Base-by-base conservation (phyloP, 2,329 filamentous ascomycete genomes). In the Fusarium duplospermum region DNA sequence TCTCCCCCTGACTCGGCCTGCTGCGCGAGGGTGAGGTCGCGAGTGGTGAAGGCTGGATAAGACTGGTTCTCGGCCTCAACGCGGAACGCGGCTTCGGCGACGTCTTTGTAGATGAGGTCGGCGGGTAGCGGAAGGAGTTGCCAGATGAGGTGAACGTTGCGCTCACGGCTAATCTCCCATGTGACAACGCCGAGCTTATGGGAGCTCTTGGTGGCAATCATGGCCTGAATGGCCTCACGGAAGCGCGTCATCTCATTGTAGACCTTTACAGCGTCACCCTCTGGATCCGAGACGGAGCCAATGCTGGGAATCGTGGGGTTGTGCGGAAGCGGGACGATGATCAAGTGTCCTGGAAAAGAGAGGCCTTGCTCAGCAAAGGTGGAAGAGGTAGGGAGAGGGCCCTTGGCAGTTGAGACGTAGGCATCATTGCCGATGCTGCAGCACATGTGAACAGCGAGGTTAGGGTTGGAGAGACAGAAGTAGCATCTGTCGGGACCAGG, bases 381-480 rank as follows among this genome's bases (percentile, higher is more conserved):
- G 9, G 89, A 85, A 0, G 89, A 83, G 2, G 91, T 93, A 2
- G 94, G 92, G 1, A 99, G 87, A 6, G 96, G 95, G 0, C 96
- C 96, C 82, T 98, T 98, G 68, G 96, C 94, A 27, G 93, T 96
- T 31, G 96, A 97, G 64, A 98, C 84, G 82, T 98, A 98, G 63
- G 91, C 89, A 69, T 97, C 93, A 20, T 95, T 92, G 62, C 94
- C 96, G 73, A 99, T 96, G 29, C 93, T 95, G 74, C 93, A 93
- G 78, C 98, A 93, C 83, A 99, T 93, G 83, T 99, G 96, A 2
- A 92, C 93, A 62, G 93, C 93, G 52, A 96, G 86, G 70, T 93
- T 93, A 7, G 93, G 91, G 81, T 97, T 98, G 7, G 94, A 95
- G 13, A 99, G 88, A 81, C 96, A 99, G 86, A 99, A 98, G 86